Percentiles rank a stretch among this genome's conserved stretches.
These are phyloP conservation scores for Macrotyloma uniflorum DNA, from an alignment of 306 rosid genomes.

Conservation along the genomic window DNA sequence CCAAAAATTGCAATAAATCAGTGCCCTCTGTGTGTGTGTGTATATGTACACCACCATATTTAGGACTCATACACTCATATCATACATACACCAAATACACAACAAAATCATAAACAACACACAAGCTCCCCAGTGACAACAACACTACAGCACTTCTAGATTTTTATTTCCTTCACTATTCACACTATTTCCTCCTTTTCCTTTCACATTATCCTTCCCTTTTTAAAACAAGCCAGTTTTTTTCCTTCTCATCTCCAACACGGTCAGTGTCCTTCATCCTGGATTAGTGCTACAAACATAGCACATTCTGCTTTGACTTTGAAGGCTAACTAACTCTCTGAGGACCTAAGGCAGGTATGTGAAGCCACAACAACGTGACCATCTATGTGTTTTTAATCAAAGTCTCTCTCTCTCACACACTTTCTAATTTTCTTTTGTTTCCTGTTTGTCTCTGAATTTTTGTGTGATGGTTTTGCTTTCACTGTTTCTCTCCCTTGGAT, in stretches of 20 bases:
- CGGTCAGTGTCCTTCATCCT: constrained; percentile 29
- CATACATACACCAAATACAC: neutral
- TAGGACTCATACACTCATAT: neutral
- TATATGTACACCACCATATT: neutral
- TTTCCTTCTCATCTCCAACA: constrained; percentile 31
- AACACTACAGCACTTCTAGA: constrained; percentile 21
- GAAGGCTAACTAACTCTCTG: constrained; percentile 17
- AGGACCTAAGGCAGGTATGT: constrained; percentile 18
- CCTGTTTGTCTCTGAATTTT: neutral
- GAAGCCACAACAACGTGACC: neutral
- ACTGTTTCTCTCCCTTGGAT: constrained; percentile 63
- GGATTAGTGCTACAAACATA: constrained; percentile 31
- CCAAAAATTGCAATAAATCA: neutral
- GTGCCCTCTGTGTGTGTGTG: neutral
- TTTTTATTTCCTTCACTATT: neutral
- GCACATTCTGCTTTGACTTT: constrained; percentile 52
- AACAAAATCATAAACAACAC: neutral
- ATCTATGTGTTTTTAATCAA: constrained; percentile 7
- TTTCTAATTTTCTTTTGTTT: too few species aligned
- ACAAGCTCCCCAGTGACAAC: neutral
- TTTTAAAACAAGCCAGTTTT: neutral
- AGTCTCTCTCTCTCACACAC: neutral
- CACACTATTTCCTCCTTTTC: neutral
- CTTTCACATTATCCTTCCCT: neutral
- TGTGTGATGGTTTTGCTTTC: constrained; percentile 39